Conservation (phyloP, 208 protist genomes). For the Porcisia hertigi region DNA sequence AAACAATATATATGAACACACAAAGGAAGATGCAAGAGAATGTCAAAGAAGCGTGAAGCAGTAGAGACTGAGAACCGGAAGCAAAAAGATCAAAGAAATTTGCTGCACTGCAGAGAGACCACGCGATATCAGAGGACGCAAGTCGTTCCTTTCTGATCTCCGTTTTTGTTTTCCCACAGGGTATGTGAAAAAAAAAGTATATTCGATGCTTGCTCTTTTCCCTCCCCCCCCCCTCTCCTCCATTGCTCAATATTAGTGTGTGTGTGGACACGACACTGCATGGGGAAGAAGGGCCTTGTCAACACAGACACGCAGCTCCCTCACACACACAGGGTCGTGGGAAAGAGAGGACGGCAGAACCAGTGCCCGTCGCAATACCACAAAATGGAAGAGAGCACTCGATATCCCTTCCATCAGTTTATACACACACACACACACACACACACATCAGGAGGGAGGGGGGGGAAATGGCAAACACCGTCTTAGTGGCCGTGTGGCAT, state of each 20-base stretch:
- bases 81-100: too few species aligned
- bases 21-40: not conserved
- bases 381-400: not conserved
- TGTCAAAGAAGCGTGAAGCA: too few species aligned
- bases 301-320: not conserved
- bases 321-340: not conserved
- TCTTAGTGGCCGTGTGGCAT: too few species aligned
- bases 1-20: not conserved
- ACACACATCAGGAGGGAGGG: not conserved
- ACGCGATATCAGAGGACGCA: not conserved
- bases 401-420: too few species aligned
- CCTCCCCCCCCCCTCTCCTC: not conserved
- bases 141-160: too few species aligned
- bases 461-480: not conserved
- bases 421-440: slow-evolving; percentile 2
- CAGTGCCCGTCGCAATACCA: not conserved
- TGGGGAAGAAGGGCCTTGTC: not conserved
- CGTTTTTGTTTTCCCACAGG: too few species aligned
- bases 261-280: not conserved
- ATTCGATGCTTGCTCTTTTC: not conserved
- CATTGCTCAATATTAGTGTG: not conserved
- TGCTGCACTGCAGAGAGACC: too few species aligned
- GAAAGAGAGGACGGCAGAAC: not conserved
- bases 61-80: too few species aligned
- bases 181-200: not conserved